Evolutionary conservation across 257 asterid genomes (phyloP), one percentile per base, ranked within the genome.

Genomic region (Solanum lycopersicoides): DNA sequence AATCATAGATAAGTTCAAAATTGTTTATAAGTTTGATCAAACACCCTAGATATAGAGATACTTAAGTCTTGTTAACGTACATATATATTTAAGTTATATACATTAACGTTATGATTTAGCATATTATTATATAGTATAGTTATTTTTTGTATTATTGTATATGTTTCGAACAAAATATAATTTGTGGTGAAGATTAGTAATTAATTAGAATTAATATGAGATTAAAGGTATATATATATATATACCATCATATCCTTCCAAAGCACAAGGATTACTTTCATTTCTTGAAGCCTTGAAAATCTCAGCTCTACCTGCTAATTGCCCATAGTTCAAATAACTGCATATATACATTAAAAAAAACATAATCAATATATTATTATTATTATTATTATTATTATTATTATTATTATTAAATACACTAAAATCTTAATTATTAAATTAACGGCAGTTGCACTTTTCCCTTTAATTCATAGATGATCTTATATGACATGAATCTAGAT

Each of bases 251-350:
- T 93, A 92, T 32, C 96, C 99, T 20, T 89, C 89, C 87, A 93
- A 88, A 88, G 94, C 88, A 87, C 98, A 96, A 15, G 96, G 98
- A 84, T 84, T 91, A 89, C 91, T 95, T 84, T 79, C 82, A 72
- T 87, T 94, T 89, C 87, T 91, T 73, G 92, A 90, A 79, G 86
- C 90, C 92, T 95, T 92, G 86, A 96, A 88, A 87, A 94, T 92
- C 91, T 94, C 96, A 77, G 97, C 99, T 76, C 98, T 93, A 83
- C 94, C 98, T 25, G 97, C 99, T 88, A 96, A 87, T 89, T 92
- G 90, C 25, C 99, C 98, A 50, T 96, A 96, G 87, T 90, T 95
- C 91, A 96, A 88, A 93, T 96, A 95, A 92, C 99, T 96, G 93
- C 66, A 84, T 83, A 42, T 39, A 73, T 73, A 56, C 7, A 87